A percentile compares a stretch with the other conserved stretches of the same genome.
These are phyloP conservation scores for Chamaecrista fasciculata DNA, from an alignment of 306 rosid genomes.

Conservation along the genomic window DNA sequence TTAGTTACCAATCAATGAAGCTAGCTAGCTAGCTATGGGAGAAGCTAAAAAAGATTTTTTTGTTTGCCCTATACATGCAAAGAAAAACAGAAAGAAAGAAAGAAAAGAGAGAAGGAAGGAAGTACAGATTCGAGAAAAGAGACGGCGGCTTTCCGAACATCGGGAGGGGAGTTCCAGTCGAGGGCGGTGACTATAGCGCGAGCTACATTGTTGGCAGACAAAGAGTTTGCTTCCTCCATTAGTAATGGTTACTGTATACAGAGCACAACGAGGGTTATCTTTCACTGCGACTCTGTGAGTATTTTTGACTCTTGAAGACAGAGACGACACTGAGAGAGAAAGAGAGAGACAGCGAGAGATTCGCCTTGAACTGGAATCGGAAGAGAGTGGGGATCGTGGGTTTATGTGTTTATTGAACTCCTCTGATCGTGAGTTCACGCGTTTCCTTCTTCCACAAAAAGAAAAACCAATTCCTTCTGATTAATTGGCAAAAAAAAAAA, in stretches of 20 bases:
- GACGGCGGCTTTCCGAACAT: constrained; percentile 69
- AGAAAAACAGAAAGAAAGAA: background rate
- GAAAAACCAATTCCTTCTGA: too few species aligned
- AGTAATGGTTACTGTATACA: constrained; percentile 5
- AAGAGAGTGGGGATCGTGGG: background rate
- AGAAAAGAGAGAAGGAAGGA: constrained; percentile 10
- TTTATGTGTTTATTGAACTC: too few species aligned
- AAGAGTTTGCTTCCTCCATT: constrained; percentile 55
- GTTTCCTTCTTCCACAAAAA: background rate
- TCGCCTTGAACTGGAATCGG: constrained; percentile 14
- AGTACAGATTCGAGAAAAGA: constrained; percentile 75
- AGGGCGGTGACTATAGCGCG: constrained; percentile 79
- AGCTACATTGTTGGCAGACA: constrained; percentile 66
- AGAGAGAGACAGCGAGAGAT: background rate
- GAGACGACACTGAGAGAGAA: background rate
- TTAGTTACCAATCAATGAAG: too few species aligned
- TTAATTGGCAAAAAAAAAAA: too few species aligned
- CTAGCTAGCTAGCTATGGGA: too few species aligned
- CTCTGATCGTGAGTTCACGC: too few species aligned
- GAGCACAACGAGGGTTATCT: background rate
- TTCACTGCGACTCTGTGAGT: too few species aligned
- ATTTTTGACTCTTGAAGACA: too few species aligned
- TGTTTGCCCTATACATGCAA: background rate
- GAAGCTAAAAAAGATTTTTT: too few species aligned
- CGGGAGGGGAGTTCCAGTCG: constrained; percentile 76